These are phyloP conservation scores for Ambrosia trifida DNA, from an alignment of 129 eudicot species.

Conservation along the genomic window DNA sequence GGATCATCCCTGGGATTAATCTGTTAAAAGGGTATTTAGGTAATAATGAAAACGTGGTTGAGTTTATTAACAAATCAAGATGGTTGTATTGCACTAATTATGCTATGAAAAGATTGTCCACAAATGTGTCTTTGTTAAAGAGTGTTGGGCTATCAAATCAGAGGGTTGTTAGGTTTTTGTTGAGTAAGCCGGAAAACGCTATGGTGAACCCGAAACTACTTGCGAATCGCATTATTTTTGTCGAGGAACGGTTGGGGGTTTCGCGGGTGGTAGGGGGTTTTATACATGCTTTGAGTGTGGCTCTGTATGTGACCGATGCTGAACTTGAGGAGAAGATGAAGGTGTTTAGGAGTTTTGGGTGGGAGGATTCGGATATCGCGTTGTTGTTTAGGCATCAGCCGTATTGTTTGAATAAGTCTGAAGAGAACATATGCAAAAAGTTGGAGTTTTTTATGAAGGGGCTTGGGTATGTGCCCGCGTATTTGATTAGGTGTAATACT, in stretches of 20 bases:
- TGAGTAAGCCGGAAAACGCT: constrained; percentile 22
- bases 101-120: constrained; percentile 5
- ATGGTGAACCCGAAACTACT: constrained; percentile 22
- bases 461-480: constrained; percentile 34
- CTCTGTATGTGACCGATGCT: constrained; percentile 3
- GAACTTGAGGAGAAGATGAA: constrained; percentile 29
- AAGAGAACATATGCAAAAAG: constrained; percentile 26
- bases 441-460: constrained; percentile 42
- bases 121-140: constrained; percentile 26
- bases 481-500: constrained; percentile 23
- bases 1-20: constrained; percentile 31
- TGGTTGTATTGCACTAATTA: constrained; percentile 23
- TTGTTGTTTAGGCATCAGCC: constrained; percentile 34
- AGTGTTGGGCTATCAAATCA: constrained; percentile 36
- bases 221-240: constrained; percentile 14
- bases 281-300: constrained; percentile 34
- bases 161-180: constrained; percentile 24
- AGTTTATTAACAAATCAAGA: constrained; percentile 26
- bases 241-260: constrained; percentile 32
- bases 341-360: constrained; percentile 44
- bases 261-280: constrained; percentile 18
- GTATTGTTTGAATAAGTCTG: constrained; percentile 19
- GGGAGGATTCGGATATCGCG: constrained; percentile 34
- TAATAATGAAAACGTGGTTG: constrained; percentile 38
- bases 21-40: constrained; percentile 27